Conservation (phyloP, 768 basidiomycete genomes). For the Leccinum obscurum region DNA sequence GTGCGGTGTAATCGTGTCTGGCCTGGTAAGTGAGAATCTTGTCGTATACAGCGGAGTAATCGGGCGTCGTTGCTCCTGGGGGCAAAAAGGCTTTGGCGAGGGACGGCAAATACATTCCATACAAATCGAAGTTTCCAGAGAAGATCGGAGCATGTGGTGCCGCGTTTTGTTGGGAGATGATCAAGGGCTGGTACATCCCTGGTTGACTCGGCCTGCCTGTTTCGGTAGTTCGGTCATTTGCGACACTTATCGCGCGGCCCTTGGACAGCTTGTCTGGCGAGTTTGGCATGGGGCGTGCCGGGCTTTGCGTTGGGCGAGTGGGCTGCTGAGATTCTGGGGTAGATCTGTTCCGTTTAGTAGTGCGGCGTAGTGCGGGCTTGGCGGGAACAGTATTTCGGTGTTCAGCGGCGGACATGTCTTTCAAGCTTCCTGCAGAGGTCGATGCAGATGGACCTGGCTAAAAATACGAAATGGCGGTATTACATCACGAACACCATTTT, state of each 20-base stretch:
- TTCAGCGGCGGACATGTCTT: constrained; percentile 13
- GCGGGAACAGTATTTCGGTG: constrained; percentile 1
- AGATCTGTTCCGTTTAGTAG: constrained; percentile 19
- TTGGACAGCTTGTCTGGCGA: constrained; percentile 13
- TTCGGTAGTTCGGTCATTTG: neutral
- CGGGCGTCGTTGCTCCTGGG: constrained; percentile 22
- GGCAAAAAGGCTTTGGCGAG: constrained; percentile 36
- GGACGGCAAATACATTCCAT: constrained; percentile 40
- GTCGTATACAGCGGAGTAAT: constrained; percentile 35
- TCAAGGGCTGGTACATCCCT: constrained; percentile 7
- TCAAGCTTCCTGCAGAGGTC: constrained; percentile 22
- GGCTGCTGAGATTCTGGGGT: constrained; percentile 14
- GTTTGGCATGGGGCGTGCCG: neutral
- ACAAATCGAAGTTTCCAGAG: constrained; percentile 41
- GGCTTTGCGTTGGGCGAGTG: constrained; percentile 7
- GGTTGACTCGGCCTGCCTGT: neutral
- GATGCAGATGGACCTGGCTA: constrained; percentile 19
- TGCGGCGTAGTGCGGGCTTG: constrained; percentile 14
- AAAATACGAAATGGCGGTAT: neutral
- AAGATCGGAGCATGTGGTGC: constrained; percentile 15
- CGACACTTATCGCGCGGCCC: constrained; percentile 1
- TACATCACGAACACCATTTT: neutral
- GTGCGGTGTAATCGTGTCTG: constrained; percentile 38
- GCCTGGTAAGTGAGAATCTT: constrained; percentile 39
- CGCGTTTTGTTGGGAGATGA: constrained; percentile 8